A percentile compares a stretch with the other conserved stretches of the same genome.
Evolutionary conservation across 1,139 yeast genomes (phyloP).

Genomic region (Magnusiomyces ingens): DNA sequence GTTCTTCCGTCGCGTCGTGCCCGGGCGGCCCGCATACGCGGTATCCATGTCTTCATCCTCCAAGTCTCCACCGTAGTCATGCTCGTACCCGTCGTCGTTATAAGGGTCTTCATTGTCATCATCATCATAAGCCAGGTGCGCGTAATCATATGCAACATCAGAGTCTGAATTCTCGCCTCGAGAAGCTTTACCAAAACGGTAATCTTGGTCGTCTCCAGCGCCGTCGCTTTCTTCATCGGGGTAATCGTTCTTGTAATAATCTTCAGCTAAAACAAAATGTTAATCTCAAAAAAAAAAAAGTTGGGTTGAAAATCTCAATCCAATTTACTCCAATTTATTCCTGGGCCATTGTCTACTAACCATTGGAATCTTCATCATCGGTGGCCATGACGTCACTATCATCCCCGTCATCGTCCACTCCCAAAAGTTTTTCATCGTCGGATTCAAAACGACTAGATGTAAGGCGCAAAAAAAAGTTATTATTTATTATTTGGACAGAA

Average conservation of each 20-base stretch:
- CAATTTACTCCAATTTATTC: too few relatives aligned
- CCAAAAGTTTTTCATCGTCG: conserved; percentile 42
- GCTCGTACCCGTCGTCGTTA: not conserved
- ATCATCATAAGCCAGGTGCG: not conserved
- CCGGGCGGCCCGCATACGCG: conserved; percentile 13
- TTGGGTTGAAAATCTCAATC: too few relatives aligned
- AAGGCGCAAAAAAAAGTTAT: not conserved
- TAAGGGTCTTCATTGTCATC: not conserved
- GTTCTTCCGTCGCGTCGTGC: conserved; percentile 2
- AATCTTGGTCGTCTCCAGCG: conserved; percentile 21
- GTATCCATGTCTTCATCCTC: conserved; percentile 4
- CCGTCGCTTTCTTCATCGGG: conserved; percentile 68
- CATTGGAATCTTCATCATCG: conserved; percentile 76
- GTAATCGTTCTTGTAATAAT: conserved; percentile 84
- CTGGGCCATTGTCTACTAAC: too few relatives aligned
- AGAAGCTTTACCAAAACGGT: not conserved
- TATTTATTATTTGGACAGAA: not conserved
- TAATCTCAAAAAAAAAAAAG: not conserved
- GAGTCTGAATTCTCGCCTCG: too few relatives aligned
- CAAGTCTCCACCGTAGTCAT: not conserved
- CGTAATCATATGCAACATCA: not conserved
- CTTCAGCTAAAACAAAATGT: conserved; percentile 47
- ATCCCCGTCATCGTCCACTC: conserved; percentile 42
- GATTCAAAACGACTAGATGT: conserved; percentile 40
- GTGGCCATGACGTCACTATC: conserved; percentile 37